Evolutionary conservation across 768 basidiomycete genomes (phyloP), one percentile per base, ranked within the genome.

Genomic region (Lactarius evosmus): DNA sequence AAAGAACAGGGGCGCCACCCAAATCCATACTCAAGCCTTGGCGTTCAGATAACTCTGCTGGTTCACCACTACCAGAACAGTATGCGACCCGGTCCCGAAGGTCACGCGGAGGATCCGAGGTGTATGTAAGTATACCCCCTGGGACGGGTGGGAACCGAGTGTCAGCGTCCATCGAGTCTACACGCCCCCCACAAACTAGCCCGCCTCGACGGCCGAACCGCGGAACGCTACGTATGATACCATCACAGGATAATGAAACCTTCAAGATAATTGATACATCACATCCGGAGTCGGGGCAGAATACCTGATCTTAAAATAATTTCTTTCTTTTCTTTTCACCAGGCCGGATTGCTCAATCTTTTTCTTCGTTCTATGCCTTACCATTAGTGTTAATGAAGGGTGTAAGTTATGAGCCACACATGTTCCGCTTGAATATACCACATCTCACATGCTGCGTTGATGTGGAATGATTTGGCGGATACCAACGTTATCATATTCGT

Each of bases 1-100:
- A 83, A 67, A 83, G 79, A 69, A 70, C 74, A 9, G 77, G 74
- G 29, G 77, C 77, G 54, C 83, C 85, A 55, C 83, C 85, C 49
- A 90, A 88, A 76, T 91, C 89, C 12, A 90, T 91, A 63, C 73
- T 90, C 67, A 89, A 89, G 72, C 77, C 79, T 11, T 83, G 82
- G 82, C 86, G 84, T 71, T 78, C 82, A 12, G 83, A 85, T 30
- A 81, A 86, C 58, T 85, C 87, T 7, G 83, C 85, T 8, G 89
- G 83, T 69, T 89, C 86, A 19, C 82, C 75, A 63, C 78, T 89
- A 58, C 86, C 86, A 6, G 75, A 75, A 33, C 74, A 74, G 46
- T 69, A 68, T 51, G 61, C 65, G n/a, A 22, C 32, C 3, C 30
- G 40, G 49, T 30, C 38, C 12, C 41, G 59, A 19, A 44, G 22